Conservation (phyloP, 2,329 filamentous ascomycete genomes). For the Paraphoma chrysanthemicola region DNA sequence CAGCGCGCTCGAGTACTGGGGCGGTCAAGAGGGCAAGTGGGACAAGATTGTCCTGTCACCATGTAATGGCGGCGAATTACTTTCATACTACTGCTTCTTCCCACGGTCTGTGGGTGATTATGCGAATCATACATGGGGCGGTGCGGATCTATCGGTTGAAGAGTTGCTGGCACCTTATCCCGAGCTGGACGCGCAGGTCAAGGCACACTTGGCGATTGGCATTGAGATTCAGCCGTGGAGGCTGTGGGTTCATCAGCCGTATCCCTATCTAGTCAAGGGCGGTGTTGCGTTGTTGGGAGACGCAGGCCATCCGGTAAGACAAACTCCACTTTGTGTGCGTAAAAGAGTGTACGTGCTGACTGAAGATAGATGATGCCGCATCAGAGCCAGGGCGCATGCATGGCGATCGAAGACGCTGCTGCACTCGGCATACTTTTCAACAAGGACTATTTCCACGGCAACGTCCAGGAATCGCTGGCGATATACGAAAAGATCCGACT, state of each 20-base stretch:
- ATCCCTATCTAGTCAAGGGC: conserved; percentile 62
- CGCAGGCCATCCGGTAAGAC: conserved; percentile 66
- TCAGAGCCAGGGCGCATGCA: conserved; percentile 73
- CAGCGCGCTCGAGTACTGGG: conserved; percentile 73
- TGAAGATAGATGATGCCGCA: conserved; percentile 66
- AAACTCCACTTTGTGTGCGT: too few species aligned
- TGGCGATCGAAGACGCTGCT: conserved; percentile 72
- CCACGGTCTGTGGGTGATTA: conserved; percentile 67
- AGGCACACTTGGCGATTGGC: conserved; percentile 64
- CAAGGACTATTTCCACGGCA: conserved; percentile 50
- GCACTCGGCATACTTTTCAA: conserved; percentile 68
- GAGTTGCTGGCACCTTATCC: conserved; percentile 68
- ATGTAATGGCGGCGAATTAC: conserved; percentile 69
- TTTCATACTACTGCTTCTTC: conserved; percentile 77
- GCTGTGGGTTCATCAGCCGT: conserved; percentile 70
- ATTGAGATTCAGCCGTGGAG: conserved; percentile 71
- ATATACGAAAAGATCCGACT: conserved; percentile 47
- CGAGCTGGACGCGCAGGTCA: conserved; percentile 65
- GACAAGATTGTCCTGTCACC: conserved; percentile 76
- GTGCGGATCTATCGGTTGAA: conserved; percentile 59
- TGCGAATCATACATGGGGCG: conserved; percentile 66
- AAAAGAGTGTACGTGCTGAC: background rate
- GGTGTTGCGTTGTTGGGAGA: conserved; percentile 68
- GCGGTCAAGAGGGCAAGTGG: conserved; percentile 66
- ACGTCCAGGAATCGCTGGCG: conserved; percentile 39